Evolutionary conservation across 805 yeast species (phyloP).

Genomic region (Tetrapisispora namnaoensis): DNA sequence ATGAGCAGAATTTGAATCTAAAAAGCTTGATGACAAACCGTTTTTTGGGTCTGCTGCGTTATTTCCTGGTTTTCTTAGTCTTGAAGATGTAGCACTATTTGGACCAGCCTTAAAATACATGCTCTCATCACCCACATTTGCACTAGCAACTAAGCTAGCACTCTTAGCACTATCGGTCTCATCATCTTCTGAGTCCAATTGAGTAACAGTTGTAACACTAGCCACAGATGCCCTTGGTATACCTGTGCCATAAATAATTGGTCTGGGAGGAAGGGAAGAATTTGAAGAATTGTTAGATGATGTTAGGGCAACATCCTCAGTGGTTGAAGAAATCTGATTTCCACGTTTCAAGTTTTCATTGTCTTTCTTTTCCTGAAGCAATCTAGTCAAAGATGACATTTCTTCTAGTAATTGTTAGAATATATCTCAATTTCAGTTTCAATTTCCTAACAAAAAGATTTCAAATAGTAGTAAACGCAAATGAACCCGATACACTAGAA

Average conservation of each 20-base stretch:
- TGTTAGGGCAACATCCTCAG: background rate
- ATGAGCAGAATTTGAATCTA: constrained; percentile 29
- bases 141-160: background rate
- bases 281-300: background rate
- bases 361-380: constrained; percentile 24
- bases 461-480: too few relatives aligned
- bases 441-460: too few relatives aligned
- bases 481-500: too few relatives aligned
- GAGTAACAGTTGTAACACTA: constrained; percentile 25
- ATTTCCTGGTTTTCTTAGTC: background rate
- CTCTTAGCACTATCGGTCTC: constrained; percentile 4
- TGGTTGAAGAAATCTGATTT: background rate
- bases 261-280: constrained; percentile 1
- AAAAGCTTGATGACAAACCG: constrained; percentile 23
- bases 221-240: constrained; percentile 10
- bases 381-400: constrained; percentile 28
- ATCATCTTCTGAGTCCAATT: constrained; percentile 21
- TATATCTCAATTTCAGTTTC: too few relatives aligned
- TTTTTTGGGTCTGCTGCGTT: background rate
- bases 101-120: constrained; percentile 2
- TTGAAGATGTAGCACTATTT: background rate
- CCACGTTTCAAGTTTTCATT: background rate
- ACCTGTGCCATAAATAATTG: constrained; percentile 7
- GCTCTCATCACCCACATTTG: background rate
- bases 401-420: background rate